Base-by-base conservation (phyloP, 2,329 filamentous ascomycete genomes). In the Cytospora mali region DNA sequence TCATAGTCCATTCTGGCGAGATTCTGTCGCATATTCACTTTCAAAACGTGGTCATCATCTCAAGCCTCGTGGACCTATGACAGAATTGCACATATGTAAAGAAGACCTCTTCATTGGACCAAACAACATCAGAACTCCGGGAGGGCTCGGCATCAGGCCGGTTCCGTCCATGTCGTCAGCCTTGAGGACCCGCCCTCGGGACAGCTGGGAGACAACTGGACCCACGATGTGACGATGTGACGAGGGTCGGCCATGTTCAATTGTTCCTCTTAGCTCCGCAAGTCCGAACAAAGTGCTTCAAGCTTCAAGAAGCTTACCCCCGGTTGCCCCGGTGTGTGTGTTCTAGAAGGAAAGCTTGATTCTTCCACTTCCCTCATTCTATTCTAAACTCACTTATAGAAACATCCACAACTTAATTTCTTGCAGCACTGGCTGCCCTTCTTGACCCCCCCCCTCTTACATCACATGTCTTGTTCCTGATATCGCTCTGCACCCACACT, bases 381-480 rank as follows among this genome's bases (percentile, higher is more conserved):
- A 11, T 21, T 16, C 16, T n/a, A 6, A 42, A 27, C 27, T 52
- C n/a, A 57, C 28, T 23, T 42, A 66, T 66, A 61, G 64, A 55
- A 54, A 58, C 56, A 58, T 55, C 61, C 54, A 48, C 53, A 46
- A 25, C 50, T 39, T 64, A 46, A 60, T 29, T 18, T 53, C 52
- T 57, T 48, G 62, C 64, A 59, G 64, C 64, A 61, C 60, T 59
- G 58, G 55, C 62, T 66, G 64, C 62, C 48, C 23, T 50, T n/a
- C n/a, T 52, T 14, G 10, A 25, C 23, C 29, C 49, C 28, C 33
- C 25, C 53, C 35, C 58, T 14, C 35, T 42, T 39, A 23, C 57
- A 55, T n/a, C 50, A 56, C 58, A 25, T 55, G 55, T 58, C 62
- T 59, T 62, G 57, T 49, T 14, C 2, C 42, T 23, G 23, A 58